A percentile compares a stretch with the other conserved stretches of the same genome.
phyloP scores from a whole-genome alignment of 148 eudicot genomes.

The Arctostaphylos glauca region DNA sequence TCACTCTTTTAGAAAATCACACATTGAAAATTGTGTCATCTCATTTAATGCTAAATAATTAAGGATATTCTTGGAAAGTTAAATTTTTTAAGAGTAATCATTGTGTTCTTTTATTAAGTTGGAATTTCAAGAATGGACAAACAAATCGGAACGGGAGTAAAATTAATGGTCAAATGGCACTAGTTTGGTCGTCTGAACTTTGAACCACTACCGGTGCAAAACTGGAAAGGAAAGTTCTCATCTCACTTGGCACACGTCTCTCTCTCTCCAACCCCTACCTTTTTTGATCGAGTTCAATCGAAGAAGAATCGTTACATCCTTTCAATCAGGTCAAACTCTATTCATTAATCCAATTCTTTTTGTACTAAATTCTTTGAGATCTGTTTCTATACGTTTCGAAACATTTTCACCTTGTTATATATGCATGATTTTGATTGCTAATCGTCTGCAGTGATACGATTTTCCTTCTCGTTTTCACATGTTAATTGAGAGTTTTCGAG shows the following conservation, averaged over 20 bases:
- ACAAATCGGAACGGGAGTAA: no score
- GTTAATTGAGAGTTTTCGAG: neutral
- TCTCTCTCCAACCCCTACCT: neutral
- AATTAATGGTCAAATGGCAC: neutral
- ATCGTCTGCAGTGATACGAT: neutral
- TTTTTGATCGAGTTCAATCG: neutral
- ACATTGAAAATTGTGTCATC: no score
- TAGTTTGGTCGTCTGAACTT: neutral
- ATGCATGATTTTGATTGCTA: neutral
- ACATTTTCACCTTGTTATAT: neutral
- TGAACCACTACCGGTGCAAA: neutral
- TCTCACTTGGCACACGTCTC: neutral
- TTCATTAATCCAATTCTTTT: neutral
- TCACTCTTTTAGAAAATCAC: no score
- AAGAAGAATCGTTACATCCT: neutral
- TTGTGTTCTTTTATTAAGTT: no score
- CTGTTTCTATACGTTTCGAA: neutral
- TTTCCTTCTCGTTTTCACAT: neutral
- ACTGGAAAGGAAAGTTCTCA: neutral
- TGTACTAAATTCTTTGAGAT: neutral
- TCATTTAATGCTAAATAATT: no score
- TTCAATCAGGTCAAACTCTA: slow-evolving; percentile 8
- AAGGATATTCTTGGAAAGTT: no score
- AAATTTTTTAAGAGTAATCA: no score
- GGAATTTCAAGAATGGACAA: no score